Percentiles rank a stretch among this genome's conserved stretches.
Evolutionary conservation across 1,284 basidiomycete species (phyloP).

Genomic region (Sporisorium reilianum): DNA sequence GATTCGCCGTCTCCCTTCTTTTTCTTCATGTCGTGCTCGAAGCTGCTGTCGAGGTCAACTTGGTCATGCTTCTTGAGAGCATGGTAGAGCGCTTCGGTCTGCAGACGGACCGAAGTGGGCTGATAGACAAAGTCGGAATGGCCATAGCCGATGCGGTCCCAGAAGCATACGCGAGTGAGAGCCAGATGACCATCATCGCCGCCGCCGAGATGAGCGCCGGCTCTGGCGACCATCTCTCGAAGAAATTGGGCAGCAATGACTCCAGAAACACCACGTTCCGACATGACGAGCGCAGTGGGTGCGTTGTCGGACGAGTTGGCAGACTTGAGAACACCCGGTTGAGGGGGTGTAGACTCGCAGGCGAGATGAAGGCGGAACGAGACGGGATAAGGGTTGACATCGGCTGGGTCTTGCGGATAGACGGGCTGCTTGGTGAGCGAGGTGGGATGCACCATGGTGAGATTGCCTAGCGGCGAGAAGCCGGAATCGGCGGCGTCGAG

Average conservation of each 20-base stretch:
- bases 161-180: conserved; percentile 51
- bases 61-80: conserved; percentile 34
- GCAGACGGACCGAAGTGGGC: conserved; percentile 32
- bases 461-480: conserved; percentile 49
- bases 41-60: conserved; percentile 16
- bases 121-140: conserved; percentile 53
- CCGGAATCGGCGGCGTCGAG: conserved; percentile 53
- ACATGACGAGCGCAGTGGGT: conserved; percentile 58
- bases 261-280: conserved; percentile 53
- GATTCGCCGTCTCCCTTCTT: conserved; percentile 13
- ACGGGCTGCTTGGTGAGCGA: conserved; percentile 38
- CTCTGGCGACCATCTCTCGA: conserved; percentile 51
- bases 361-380: conserved; percentile 53
- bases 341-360: conserved; percentile 43
- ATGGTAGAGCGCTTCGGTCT: conserved; percentile 42
- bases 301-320: conserved; percentile 11
- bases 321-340: conserved; percentile 17
- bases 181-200: conserved; percentile 55
- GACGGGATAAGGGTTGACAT: conserved; percentile 38
- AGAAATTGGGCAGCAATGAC: conserved; percentile 49
- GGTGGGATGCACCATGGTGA: conserved; percentile 40
- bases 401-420: conserved; percentile 39
- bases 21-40: conserved; percentile 7
- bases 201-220: conserved; percentile 6
- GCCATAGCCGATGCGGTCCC: conserved; percentile 56